A percentile compares a stretch with the other conserved stretches of the same genome.
phyloP scores from a whole-genome alignment of 495 filamentous ascomycete species.

The Penicillium taxi region DNA sequence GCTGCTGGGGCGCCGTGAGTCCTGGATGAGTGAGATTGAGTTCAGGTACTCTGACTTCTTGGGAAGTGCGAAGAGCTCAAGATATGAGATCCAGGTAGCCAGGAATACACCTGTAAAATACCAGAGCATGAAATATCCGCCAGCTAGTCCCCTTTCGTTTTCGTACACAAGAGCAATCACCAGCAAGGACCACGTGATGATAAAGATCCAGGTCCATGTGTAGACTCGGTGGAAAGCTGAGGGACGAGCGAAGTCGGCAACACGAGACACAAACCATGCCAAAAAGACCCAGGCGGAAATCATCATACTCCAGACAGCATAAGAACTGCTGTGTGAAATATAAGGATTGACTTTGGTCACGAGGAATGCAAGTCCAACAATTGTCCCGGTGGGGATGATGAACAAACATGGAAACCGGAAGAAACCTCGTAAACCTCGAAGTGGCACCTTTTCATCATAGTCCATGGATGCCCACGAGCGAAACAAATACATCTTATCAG shows the following conservation, averaged over 20 bases:
- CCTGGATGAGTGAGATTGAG: constrained; percentile 14
- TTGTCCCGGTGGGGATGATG: constrained; percentile 56
- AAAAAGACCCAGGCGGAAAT: constrained; percentile 69
- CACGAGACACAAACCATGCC: constrained; percentile 77
- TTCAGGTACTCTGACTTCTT: constrained; percentile 57
- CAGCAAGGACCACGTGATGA: constrained; percentile 61
- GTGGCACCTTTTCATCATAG: constrained; percentile 51
- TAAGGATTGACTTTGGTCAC: constrained; percentile 75
- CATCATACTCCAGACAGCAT: constrained; percentile 82
- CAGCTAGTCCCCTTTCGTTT: constrained; percentile 60
- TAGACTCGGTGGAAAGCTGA: constrained; percentile 80
- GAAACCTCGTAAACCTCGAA: constrained; percentile 72
- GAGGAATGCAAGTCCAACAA: constrained; percentile 67
- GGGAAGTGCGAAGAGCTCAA: constrained; percentile 73
- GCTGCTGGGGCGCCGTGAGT: constrained; percentile 36
- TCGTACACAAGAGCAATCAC: constrained; percentile 67
- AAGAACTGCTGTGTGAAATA: constrained; percentile 79
- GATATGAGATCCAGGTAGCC: constrained; percentile 60
- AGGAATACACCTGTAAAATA: constrained; percentile 69
- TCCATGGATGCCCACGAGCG: constrained; percentile 50
- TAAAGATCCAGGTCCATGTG: constrained; percentile 74
- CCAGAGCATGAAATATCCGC: constrained; percentile 77
- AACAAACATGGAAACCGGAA: constrained; percentile 78
- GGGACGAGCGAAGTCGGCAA: constrained; percentile 74
- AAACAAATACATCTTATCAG: constrained; percentile 78